Evolutionary conservation across 2,329 filamentous ascomycete species (phyloP).

Genomic region (Botrytis pseudocinerea): DNA sequence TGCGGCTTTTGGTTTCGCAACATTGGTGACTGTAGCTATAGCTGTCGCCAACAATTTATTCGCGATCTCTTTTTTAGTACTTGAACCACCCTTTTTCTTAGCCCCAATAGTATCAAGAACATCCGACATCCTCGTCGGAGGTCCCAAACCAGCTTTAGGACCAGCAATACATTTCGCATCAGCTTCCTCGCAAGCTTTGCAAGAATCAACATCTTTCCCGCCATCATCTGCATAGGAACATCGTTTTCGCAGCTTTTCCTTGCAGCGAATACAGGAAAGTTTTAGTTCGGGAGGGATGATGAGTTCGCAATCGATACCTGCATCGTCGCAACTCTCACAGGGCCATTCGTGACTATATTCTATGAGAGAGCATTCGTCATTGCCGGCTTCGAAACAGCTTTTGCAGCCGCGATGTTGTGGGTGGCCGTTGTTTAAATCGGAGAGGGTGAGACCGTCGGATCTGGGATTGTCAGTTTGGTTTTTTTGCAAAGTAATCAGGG

Average conservation of each 20-base stretch:
- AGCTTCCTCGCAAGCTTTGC: slow-evolving; percentile 31
- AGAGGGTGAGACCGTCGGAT: slow-evolving; percentile 32
- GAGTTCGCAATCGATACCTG: slow-evolving; percentile 27
- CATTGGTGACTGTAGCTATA: neutral
- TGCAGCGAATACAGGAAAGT: slow-evolving; percentile 32
- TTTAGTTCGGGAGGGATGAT: slow-evolving; percentile 32
- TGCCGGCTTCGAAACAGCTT: slow-evolving; percentile 32
- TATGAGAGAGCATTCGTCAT: slow-evolving; percentile 36
- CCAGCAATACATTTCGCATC: slow-evolving; percentile 30
- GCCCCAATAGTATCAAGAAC: neutral
- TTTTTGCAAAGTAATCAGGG: too few relatives aligned
- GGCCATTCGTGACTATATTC: slow-evolving; percentile 31
- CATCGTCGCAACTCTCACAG: slow-evolving; percentile 35
- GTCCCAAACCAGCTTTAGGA: slow-evolving; percentile 14
- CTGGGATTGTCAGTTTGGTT: slow-evolving; percentile 24
- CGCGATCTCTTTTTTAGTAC: neutral
- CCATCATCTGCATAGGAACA: slow-evolving; percentile 32
- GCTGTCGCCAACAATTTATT: neutral
- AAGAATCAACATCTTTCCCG: slow-evolving; percentile 29
- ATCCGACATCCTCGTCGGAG: slow-evolving; percentile 9
- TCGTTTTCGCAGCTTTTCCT: slow-evolving; percentile 24
- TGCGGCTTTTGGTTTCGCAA: neutral
- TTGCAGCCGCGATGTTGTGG: slow-evolving; percentile 37
- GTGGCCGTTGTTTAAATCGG: slow-evolving; percentile 29
- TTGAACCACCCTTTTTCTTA: neutral